Conservation (phyloP, 345 rosid genomes). For the Melaleuca alternifolia region DNA sequence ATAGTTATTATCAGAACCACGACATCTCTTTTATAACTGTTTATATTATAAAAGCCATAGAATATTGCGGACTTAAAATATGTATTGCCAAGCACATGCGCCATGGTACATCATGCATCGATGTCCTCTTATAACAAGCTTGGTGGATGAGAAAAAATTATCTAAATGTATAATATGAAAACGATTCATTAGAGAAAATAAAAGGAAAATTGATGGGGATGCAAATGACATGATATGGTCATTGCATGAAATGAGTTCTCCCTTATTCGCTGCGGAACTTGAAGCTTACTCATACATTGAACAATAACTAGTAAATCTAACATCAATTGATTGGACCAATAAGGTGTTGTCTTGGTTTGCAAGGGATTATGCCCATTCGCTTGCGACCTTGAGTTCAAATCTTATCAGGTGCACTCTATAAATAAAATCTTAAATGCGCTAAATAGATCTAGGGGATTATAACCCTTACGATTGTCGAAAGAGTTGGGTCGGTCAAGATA, state of each 20-base stretch:
- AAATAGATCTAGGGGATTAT: accelerated
- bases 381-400: neutral
- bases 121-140: neutral
- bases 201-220: neutral
- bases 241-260: neutral
- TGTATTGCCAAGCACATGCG: neutral
- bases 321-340: neutral
- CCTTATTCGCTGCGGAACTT: neutral
- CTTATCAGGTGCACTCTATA: accelerated
- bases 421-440: neutral
- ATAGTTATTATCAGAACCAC: neutral
- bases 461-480: neutral
- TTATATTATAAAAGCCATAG: neutral
- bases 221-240: neutral
- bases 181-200: neutral
- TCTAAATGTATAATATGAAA: neutral
- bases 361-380: neutral
- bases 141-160: neutral
- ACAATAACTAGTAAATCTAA: neutral
- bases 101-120: neutral
- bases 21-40: neutral
- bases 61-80: neutral
- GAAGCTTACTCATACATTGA: neutral
- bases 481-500: accelerated
- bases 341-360: neutral